These are phyloP conservation scores for Candida dendrica DNA, from an alignment of 805 yeast species.

Conservation along the genomic window DNA sequence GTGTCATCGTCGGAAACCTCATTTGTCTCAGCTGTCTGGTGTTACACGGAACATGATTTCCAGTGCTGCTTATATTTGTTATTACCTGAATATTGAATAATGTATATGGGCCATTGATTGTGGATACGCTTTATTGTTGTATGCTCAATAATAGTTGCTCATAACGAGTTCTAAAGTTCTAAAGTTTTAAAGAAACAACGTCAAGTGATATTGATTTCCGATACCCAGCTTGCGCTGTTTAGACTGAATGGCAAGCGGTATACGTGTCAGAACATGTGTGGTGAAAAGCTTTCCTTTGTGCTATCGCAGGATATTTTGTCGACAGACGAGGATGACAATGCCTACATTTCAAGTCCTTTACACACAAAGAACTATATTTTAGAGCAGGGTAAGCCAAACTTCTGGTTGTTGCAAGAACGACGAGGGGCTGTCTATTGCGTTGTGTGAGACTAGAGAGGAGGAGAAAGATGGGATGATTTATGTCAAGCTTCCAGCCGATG, in stretches of 20 bases:
- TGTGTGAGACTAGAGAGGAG: conserved; percentile 27
- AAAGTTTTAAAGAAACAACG: too few relatives aligned
- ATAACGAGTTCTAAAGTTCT: too few relatives aligned
- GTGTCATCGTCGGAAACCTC: too few relatives aligned
- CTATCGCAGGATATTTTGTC: conserved; percentile 28
- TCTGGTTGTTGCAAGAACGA: conserved; percentile 26
- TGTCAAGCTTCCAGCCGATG: conserved; percentile 24
- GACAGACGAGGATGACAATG: conserved; percentile 22
- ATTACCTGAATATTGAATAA: too few relatives aligned
- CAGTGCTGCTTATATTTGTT: too few relatives aligned
- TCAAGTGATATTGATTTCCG: conserved; percentile 26
- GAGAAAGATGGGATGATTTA: conserved; percentile 23
- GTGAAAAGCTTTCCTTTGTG: conserved; percentile 32
- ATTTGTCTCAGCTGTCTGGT: too few relatives aligned
- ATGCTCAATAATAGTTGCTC: too few relatives aligned
- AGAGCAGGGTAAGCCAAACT: conserved; percentile 13
- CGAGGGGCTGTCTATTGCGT: conserved; percentile 24
- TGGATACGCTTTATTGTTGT: too few relatives aligned
- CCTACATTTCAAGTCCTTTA: conserved; percentile 30
- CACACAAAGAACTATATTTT: conserved; percentile 28
- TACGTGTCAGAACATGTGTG: conserved; percentile 34
- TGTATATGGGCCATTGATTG: too few relatives aligned
- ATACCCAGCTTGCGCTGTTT: conserved; percentile 30
- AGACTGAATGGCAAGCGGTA: conserved; percentile 24
- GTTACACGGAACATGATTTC: too few relatives aligned